phyloP scores from a whole-genome alignment of 2,329 filamentous ascomycete species.

The Zymoseptoria crescenta region DNA sequence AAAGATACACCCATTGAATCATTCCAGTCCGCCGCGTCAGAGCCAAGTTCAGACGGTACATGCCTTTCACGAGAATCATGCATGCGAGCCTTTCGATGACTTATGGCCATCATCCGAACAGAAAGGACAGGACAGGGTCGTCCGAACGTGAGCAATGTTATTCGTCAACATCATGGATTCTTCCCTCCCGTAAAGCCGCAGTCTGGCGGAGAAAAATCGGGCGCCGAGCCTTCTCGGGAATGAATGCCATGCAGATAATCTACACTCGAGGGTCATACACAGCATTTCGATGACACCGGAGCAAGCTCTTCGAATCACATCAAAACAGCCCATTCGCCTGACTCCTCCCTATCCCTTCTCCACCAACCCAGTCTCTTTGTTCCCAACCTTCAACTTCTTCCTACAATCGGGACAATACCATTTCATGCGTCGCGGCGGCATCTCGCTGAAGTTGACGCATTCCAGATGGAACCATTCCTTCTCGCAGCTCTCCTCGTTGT shows the following conservation, averaged over 20 bases:
- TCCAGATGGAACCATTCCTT: constrained; percentile 80
- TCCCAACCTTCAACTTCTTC: constrained; percentile 36
- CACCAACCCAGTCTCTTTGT: constrained; percentile 25
- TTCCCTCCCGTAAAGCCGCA: neutral
- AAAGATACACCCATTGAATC: neutral
- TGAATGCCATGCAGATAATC: too few relatives aligned
- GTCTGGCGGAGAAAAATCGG: neutral
- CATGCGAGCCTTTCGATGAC: neutral
- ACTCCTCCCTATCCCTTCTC: constrained; percentile 6
- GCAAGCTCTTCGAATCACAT: neutral
- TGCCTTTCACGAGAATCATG: neutral
- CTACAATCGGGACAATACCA: constrained; percentile 80
- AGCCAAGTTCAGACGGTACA: neutral
- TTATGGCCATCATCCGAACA: neutral
- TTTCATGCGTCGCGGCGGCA: constrained; percentile 65
- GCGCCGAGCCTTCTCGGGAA: too few relatives aligned
- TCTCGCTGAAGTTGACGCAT: constrained; percentile 61
- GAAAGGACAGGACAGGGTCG: too few relatives aligned
- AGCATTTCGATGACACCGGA: neutral
- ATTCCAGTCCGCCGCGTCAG: too few relatives aligned
- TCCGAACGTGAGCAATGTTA: neutral
- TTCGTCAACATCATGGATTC: too few relatives aligned
- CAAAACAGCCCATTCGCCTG: neutral
- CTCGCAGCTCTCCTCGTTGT: constrained; percentile 69
- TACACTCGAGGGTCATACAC: neutral